Evolutionary conservation across 768 basidiomycete species (phyloP), one percentile per base, ranked within the genome.

Genomic region (Pleurotus sapidus): DNA sequence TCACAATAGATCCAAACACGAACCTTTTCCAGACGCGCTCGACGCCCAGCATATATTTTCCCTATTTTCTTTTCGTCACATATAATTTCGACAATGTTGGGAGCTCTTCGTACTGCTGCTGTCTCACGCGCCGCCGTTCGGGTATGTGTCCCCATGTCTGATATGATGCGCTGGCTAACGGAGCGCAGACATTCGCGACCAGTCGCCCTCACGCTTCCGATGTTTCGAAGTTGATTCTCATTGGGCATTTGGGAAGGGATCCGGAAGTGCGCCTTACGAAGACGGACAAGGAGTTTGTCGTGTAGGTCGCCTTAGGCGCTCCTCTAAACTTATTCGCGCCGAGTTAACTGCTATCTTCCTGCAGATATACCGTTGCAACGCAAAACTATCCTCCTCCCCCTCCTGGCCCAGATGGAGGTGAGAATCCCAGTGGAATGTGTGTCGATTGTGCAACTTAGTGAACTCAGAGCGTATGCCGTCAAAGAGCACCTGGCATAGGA

Each of bases 291-390:
- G 89, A 93, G 81, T 95, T 84, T 61, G 75, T 92, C 42, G 70
- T 79, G 91, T 93, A 64, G 49, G 88, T 78, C 18, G 58, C 42
- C 57, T 18, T 18, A 6, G 59, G 39, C 46, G 4, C 25, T n/a
- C 47, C 12, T 2, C 8, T 38, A 15, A 27, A 20, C 30, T 11
- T 11, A 34, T 11, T 8, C 46, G 40, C 43, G 42, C n/a, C 27
- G 11, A 39, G 42, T 34, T 23, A 1, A 24, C n/a, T 24, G 9
- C 7, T 17, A 53, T 18, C 34, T 55, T 6, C 30, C 24, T 30
- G 49, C 24, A 93, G 91, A 12, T 95, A 95, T 69, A 78, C 81
- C 8, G 83, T 95, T 56, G 93, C 87, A 11, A 95, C 93, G 3
- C 74, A 71, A 49, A 88, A 85, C 70, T 83, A 74, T 61, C 76